Conservation (phyloP, 495 filamentous ascomycete genomes). For the Amniculicola lignicola region DNA sequence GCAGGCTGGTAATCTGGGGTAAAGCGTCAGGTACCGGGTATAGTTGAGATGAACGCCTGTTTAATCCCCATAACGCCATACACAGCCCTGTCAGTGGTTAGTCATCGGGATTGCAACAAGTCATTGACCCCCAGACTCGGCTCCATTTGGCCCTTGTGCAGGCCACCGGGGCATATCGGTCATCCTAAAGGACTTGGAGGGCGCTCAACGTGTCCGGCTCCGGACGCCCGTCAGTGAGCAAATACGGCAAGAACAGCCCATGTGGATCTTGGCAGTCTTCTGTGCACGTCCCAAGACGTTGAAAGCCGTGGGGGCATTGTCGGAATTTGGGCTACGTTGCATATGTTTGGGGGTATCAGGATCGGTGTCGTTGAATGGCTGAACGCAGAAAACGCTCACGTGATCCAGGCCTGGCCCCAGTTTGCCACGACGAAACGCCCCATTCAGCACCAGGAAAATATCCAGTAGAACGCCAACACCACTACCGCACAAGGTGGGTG, state of each 20-base stretch:
- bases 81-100: slow-evolving; percentile 5
- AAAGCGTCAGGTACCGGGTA: background rate
- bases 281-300: background rate
- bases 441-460: background rate
- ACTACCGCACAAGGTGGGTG: background rate
- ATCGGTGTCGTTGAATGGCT: no score
- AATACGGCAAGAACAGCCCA: background rate
- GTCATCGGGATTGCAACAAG: slow-evolving; percentile 5
- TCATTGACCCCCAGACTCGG: no score
- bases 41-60: slow-evolving; percentile 3
- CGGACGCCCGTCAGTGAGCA: slow-evolving; percentile 4
- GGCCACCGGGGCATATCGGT: no score
- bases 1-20: slow-evolving; percentile 16
- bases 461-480: background rate
- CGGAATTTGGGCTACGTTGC: no score
- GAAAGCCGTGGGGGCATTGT: background rate
- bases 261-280: slow-evolving; percentile 1
- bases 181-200: no score
- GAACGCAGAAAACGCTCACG: slow-evolving; percentile 6
- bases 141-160: no score
- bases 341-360: no score
- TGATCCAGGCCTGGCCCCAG: background rate
- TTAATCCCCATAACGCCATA: background rate
- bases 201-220: background rate
- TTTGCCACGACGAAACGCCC: slow-evolving; percentile 5